phyloP scores from a whole-genome alignment of 768 basidiomycete species.

The Calocybe cyanea region DNA sequence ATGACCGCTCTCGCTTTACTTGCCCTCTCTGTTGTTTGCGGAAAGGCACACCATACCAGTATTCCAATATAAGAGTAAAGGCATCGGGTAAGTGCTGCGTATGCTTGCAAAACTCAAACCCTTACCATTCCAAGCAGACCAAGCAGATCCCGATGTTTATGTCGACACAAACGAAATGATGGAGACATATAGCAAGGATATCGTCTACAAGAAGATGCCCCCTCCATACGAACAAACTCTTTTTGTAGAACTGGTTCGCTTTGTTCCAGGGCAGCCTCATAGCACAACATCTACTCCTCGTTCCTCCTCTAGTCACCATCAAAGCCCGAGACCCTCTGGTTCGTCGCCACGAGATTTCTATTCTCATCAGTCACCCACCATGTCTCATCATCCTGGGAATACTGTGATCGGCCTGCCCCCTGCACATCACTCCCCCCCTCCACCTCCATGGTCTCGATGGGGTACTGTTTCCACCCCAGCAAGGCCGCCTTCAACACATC shows the following conservation, averaged over 20 bases:
- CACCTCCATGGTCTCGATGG: conserved; percentile 48
- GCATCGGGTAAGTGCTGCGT: conserved; percentile 46
- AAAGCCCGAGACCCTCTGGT: conserved; percentile 12
- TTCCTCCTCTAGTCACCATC: conserved; percentile 20
- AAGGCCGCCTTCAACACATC: conserved; percentile 41
- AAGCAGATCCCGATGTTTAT: conserved; percentile 44
- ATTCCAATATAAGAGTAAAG: conserved; percentile 73
- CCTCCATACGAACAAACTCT: conserved; percentile 63
- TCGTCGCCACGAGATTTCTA: conserved; percentile 13
- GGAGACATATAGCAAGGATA: conserved; percentile 66
- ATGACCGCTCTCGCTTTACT: conserved; percentile 39
- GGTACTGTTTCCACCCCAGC: conserved; percentile 42
- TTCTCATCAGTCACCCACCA: conserved; percentile 14
- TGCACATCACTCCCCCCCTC: conserved; percentile 23
- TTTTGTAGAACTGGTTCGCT: conserved; percentile 70
- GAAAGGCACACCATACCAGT: conserved; percentile 66
- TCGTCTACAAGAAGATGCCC: conserved; percentile 65
- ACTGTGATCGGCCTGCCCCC: conserved; percentile 13
- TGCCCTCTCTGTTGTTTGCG: conserved; percentile 79
- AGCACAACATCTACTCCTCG: conserved; percentile 22
- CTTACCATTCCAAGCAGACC: conserved; percentile 25
- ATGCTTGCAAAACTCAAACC: conserved; percentile 6
- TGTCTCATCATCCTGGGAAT: conserved; percentile 14
- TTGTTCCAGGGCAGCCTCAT: conserved; percentile 53
- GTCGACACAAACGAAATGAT: conserved; percentile 74